Evolutionary conservation across 129 eudicot genomes (phyloP).

Genomic region (Helianthus tuberosus): DNA sequence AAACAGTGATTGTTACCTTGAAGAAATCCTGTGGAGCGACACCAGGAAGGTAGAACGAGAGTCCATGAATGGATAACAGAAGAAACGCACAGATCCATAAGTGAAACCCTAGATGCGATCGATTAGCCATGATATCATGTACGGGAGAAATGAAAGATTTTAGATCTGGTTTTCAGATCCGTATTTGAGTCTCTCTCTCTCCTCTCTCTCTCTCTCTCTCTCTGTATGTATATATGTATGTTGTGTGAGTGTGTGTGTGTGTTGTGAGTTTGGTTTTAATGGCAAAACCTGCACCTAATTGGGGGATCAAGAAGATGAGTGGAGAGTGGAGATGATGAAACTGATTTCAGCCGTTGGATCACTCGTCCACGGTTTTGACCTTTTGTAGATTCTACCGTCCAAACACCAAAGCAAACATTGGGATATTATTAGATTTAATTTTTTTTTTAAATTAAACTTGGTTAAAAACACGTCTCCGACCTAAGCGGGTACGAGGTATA

Average conservation of each 20-base stretch:
- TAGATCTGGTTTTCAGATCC: constrained; percentile 35
- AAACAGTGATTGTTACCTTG: constrained; percentile 30
- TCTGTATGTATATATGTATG: not conserved
- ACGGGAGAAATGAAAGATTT: constrained; percentile 25
- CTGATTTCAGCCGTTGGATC: constrained; percentile 37
- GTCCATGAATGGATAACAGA: constrained; percentile 33
- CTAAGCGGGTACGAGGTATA: no score
- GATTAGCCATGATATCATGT: constrained; percentile 41
- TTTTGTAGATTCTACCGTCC: constrained; percentile 6
- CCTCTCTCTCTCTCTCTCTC: not conserved
- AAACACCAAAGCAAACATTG: no score
- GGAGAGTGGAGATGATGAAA: constrained; percentile 35
- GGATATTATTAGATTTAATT: no score
- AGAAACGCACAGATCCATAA: constrained; percentile 38
- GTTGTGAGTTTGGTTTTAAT: constrained; percentile 40
- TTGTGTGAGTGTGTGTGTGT: no score
- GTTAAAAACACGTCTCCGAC: no score
- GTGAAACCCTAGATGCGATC: constrained; percentile 38
- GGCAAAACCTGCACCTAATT: constrained; percentile 37
- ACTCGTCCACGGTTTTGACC: not conserved
- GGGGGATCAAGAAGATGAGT: constrained; percentile 47
- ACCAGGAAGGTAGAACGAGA: constrained; percentile 67
- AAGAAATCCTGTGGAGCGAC: constrained; percentile 72
- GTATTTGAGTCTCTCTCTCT: constrained; percentile 14
- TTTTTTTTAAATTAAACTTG: no score